A percentile compares a stretch with the other conserved stretches of the same genome.
phyloP scores from a whole-genome alignment of 768 basidiomycete species.

The Termitomyces sp. region DNA sequence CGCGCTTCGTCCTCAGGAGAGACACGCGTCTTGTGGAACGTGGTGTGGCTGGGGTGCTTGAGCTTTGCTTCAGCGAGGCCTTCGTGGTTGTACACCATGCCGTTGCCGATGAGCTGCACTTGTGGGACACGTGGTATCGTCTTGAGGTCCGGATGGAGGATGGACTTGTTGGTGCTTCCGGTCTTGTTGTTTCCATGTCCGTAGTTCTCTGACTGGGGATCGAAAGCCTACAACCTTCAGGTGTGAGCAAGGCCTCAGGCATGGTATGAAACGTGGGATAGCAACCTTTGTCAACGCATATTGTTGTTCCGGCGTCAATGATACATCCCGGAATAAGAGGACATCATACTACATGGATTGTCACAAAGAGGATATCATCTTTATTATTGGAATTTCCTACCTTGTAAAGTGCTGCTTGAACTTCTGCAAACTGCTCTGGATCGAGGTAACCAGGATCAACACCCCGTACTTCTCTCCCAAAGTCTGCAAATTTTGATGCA shows the following conservation, averaged over 20 bases:
- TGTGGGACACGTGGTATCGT: slow-evolving; percentile 85
- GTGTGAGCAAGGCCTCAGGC: not conserved
- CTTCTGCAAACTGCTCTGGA: slow-evolving; percentile 56
- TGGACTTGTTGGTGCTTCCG: slow-evolving; percentile 63
- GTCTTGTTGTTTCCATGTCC: slow-evolving; percentile 92
- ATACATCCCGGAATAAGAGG: slow-evolving; percentile 67
- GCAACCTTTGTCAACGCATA: slow-evolving; percentile 77
- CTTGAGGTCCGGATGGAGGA: slow-evolving; percentile 86
- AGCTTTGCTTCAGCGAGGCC: slow-evolving; percentile 72
- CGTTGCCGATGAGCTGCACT: slow-evolving; percentile 91
- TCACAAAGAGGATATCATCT: not conserved
- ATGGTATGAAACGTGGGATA: not conserved
- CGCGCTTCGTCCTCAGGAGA: slow-evolving; percentile 67
- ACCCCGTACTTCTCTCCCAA: slow-evolving; percentile 75
- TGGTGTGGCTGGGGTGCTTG: slow-evolving; percentile 81
- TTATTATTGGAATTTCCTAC: slow-evolving; percentile 28
- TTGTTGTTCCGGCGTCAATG: slow-evolving; percentile 75
- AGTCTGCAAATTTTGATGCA: slow-evolving; percentile 55
- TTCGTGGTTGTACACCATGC: slow-evolving; percentile 72
- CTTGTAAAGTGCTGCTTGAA: slow-evolving; percentile 73
- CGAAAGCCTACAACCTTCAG: slow-evolving; percentile 60
- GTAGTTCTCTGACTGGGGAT: slow-evolving; percentile 54
- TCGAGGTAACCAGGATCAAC: slow-evolving; percentile 60
- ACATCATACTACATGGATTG: slow-evolving; percentile 47
- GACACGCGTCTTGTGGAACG: slow-evolving; percentile 80